A percentile compares a stretch with the other conserved stretches of the same genome.
Conservation (phyloP, 805 yeast genomes). For the Kazachstania kunashirensis region DNA sequence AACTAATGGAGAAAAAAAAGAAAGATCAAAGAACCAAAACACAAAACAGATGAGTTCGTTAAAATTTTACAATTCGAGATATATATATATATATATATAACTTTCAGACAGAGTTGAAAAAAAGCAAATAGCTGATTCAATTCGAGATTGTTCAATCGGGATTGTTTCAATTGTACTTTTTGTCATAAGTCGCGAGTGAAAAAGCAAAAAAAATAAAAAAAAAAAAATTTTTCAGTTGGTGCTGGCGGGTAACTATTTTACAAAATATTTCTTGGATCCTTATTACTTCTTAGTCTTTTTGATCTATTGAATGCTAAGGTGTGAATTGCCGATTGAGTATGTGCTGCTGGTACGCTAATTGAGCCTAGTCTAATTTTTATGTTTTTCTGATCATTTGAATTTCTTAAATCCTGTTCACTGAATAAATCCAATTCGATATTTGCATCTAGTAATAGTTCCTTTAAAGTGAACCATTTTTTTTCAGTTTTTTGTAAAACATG, state of each 20-base stretch:
- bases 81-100: too few relatives aligned
- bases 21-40: too few relatives aligned
- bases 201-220: too few relatives aligned
- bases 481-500: slow-evolving; percentile 13
- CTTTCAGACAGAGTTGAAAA: too few relatives aligned
- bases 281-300: slow-evolving; percentile 6
- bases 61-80: neutral
- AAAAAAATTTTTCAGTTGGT: too few relatives aligned
- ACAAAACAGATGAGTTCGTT: neutral
- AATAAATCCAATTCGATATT: slow-evolving; percentile 27
- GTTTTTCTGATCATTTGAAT: slow-evolving; percentile 3
- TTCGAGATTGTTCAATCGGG: too few relatives aligned
- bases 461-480: slow-evolving; percentile 26
- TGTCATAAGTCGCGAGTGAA: too few relatives aligned
- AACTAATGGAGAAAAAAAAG: neutral
- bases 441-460: slow-evolving; percentile 27
- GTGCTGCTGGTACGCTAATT: slow-evolving; percentile 6
- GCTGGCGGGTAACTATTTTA: too few relatives aligned
- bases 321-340: slow-evolving; percentile 12
- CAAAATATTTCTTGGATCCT: slow-evolving; percentile 1
- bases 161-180: too few relatives aligned
- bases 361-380: slow-evolving; percentile 5
- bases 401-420: slow-evolving; percentile 14
- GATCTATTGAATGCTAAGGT: slow-evolving; percentile 16
- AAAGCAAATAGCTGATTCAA: too few relatives aligned